These are phyloP conservation scores for Leptodermis oblonga DNA, from an alignment of 257 asterid genomes.

Conservation along the genomic window DNA sequence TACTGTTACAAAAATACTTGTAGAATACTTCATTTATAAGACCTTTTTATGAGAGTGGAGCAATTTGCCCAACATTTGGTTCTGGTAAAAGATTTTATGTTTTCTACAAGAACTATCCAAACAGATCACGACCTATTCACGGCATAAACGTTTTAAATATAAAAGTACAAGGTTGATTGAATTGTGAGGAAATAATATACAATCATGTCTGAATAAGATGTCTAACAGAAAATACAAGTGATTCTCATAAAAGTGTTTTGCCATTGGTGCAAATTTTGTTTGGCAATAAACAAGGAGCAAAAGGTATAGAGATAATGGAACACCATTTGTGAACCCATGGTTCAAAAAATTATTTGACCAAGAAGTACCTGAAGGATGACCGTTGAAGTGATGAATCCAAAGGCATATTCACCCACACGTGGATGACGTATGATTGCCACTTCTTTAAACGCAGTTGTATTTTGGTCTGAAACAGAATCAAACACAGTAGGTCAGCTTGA, in stretches of 20 bases:
- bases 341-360: slow-evolving; percentile 5
- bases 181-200: background rate
- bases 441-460: slow-evolving; percentile 85
- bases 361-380: slow-evolving; percentile 72
- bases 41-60: no score
- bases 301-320: background rate
- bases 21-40: no score
- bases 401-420: slow-evolving; percentile 92
- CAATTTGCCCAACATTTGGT: no score
- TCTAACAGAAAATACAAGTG: background rate
- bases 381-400: slow-evolving; percentile 91
- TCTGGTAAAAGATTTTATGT: no score
- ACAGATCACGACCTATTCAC: background rate
- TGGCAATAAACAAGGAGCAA: background rate
- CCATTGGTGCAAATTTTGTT: background rate
- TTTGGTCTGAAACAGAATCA: slow-evolving; percentile 49
- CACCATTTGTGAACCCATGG: background rate
- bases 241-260: no score
- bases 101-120: background rate
- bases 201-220: background rate
- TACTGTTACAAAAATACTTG: no score
- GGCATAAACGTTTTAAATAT: background rate
- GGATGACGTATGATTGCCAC: slow-evolving; percentile 88
- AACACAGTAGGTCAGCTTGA: background rate
- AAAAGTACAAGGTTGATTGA: background rate